Conservation (phyloP, 805 yeast genomes). For the Hanseniaspora guilliermondii region DNA sequence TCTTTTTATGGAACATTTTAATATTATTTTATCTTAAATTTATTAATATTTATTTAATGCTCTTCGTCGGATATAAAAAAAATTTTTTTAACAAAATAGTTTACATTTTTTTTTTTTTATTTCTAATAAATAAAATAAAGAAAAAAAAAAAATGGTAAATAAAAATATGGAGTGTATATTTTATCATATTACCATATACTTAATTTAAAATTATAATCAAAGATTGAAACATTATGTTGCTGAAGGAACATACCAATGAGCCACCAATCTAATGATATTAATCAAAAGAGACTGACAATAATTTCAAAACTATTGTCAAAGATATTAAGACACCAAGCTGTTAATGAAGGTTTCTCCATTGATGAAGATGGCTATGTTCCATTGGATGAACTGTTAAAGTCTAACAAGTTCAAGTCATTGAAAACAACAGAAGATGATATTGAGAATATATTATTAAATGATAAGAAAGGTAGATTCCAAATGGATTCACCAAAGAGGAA, state of each 20-base stretch:
- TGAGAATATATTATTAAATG: conserved; percentile 43
- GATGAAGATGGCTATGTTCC: conserved; percentile 56
- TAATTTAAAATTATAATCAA: too few relatives aligned
- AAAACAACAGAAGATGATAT: conserved; percentile 48
- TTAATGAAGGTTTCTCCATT: conserved; percentile 50
- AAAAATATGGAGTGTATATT: too few relatives aligned
- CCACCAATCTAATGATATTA: conserved; percentile 1
- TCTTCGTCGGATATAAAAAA: background rate
- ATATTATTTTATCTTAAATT: background rate
- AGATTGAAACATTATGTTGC: background rate
- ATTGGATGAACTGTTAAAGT: conserved; percentile 40
- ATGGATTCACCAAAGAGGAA: conserved; percentile 27
- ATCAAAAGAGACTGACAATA: conserved; percentile 31
- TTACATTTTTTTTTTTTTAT: background rate
- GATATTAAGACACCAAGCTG: conserved; percentile 77
- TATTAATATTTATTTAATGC: background rate
- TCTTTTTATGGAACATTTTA: background rate
- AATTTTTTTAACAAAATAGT: background rate
- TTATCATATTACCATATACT: too few relatives aligned
- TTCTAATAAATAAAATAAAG: background rate
- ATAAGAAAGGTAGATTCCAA: conserved; percentile 62
- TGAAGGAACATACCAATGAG: background rate
- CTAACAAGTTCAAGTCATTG: conserved; percentile 46
- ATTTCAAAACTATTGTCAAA: conserved; percentile 68
- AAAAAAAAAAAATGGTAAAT: background rate